These are phyloP conservation scores for Alternaria dauci DNA, from an alignment of 2,329 filamentous ascomycete species.

Conservation along the genomic window DNA sequence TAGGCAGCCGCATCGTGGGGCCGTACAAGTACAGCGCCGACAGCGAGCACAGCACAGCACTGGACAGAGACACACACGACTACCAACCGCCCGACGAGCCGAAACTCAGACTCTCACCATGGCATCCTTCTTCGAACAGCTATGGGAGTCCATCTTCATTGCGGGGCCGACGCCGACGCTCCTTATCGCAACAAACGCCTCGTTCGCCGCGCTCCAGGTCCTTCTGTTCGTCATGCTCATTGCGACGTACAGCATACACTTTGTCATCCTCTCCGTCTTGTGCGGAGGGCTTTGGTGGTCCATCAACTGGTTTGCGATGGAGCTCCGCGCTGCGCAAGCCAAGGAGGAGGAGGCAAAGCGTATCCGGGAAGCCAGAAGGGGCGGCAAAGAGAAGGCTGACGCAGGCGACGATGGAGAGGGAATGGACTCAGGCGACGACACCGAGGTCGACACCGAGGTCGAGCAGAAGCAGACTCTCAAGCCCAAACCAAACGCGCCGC, in stretches of 20 bases:
- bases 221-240: constrained; percentile 78
- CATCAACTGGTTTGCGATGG: constrained; percentile 95
- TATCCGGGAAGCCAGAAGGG: constrained; percentile 51
- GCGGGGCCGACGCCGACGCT: constrained; percentile 89
- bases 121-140: constrained; percentile 70
- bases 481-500: constrained; percentile 22
- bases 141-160: constrained; percentile 93
- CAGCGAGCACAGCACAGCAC: constrained; percentile 21
- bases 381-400: constrained; percentile 52
- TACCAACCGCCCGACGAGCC: not conserved
- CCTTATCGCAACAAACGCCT: constrained; percentile 86
- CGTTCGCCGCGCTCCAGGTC: constrained; percentile 85
- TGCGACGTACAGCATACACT: constrained; percentile 88
- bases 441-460: constrained; percentile 54
- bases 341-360: constrained; percentile 61
- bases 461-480: constrained; percentile 40
- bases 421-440: constrained; percentile 57
- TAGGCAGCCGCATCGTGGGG: constrained; percentile 35
- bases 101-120: constrained; percentile 27
- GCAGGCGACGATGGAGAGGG: constrained; percentile 44
- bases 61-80: not conserved
- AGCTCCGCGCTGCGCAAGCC: constrained; percentile 60
- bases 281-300: constrained; percentile 87
- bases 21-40: constrained; percentile 16
- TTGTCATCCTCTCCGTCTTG: constrained; percentile 79